phyloP scores from a whole-genome alignment of 352 stramenopile species.

The Peronospora destructor region DNA sequence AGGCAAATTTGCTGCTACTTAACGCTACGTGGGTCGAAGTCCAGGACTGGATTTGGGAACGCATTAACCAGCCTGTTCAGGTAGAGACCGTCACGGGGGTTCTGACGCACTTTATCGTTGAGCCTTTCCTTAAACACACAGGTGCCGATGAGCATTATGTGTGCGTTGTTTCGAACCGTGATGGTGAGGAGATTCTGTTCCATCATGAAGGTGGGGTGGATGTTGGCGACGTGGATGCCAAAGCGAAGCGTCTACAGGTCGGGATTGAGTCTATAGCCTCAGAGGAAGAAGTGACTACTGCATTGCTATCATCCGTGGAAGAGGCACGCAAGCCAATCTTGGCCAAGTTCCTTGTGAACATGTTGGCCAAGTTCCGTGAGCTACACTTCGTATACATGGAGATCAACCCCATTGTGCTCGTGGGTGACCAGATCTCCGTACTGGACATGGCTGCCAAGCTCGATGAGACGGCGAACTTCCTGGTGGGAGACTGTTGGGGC shows the following conservation, averaged over 20 bases:
- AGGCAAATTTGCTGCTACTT: slow-evolving; percentile 92
- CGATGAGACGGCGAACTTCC: slow-evolving; percentile 93
- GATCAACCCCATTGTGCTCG: slow-evolving; percentile 96
- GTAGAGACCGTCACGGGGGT: slow-evolving; percentile 88
- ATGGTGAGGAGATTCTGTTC: slow-evolving; percentile 95
- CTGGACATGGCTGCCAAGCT: slow-evolving; percentile 96
- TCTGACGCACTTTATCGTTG: slow-evolving; percentile 95
- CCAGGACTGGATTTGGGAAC: slow-evolving; percentile 90
- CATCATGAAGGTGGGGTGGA: slow-evolving; percentile 94
- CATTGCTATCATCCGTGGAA: slow-evolving; percentile 81
- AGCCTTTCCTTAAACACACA: slow-evolving; percentile 93
- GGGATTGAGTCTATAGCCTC: slow-evolving; percentile 65
- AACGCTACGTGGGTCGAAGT: slow-evolving; percentile 91
- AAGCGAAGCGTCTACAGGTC: slow-evolving; percentile 88
- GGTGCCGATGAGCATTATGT: slow-evolving; percentile 94
- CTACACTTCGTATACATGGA: slow-evolving; percentile 98
- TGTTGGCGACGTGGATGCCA: slow-evolving; percentile 92
- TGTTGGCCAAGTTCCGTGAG: slow-evolving; percentile 90
- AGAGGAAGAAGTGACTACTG: slow-evolving; percentile 56
- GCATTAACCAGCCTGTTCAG: slow-evolving; percentile 90
- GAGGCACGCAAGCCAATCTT: slow-evolving; percentile 69
- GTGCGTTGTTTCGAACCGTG: slow-evolving; percentile 92
- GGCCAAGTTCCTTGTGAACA: slow-evolving; percentile 85
- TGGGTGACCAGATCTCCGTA: slow-evolving; percentile 87
- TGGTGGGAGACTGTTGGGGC: slow-evolving; percentile 90